Evolutionary conservation across 2,329 filamentous ascomycete genomes (phyloP).

Genomic region (Thelonectria blattea): DNA sequence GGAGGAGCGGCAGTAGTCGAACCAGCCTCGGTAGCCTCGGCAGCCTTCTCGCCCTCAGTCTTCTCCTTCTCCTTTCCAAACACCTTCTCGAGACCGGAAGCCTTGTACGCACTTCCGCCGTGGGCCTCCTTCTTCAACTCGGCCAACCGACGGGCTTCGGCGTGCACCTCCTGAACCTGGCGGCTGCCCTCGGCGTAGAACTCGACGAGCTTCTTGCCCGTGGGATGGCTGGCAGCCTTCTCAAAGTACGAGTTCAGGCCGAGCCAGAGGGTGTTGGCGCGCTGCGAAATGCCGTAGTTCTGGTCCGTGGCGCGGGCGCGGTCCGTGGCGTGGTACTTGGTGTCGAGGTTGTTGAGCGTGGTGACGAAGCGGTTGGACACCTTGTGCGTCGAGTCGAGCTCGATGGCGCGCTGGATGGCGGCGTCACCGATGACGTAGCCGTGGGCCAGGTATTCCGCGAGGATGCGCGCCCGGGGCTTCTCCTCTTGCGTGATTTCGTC

Average conservation of each 20-base stretch:
- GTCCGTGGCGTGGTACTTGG: slow-evolving; percentile 86
- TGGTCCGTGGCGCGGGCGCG: slow-evolving; percentile 84
- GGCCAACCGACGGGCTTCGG: slow-evolving; percentile 85
- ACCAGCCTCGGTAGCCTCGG: slow-evolving; percentile 21
- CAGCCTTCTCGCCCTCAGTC: slow-evolving; percentile 5
- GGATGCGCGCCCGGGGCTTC: slow-evolving; percentile 91
- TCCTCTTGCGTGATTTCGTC: slow-evolving; percentile 90
- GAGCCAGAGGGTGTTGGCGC: slow-evolving; percentile 67
- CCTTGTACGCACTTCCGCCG: slow-evolving; percentile 65
- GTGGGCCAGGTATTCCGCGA: slow-evolving; percentile 95
- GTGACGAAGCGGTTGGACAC: slow-evolving; percentile 80
- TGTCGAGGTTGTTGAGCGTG: slow-evolving; percentile 78
- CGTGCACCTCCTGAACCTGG: slow-evolving; percentile 93
- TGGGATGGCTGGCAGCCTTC: slow-evolving; percentile 85
- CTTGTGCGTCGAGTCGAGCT: slow-evolving; percentile 88
- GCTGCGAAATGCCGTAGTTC: slow-evolving; percentile 80
- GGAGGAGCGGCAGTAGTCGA: slow-evolving; percentile 28
- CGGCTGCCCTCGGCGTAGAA: slow-evolving; percentile 88
- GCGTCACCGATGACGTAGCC: slow-evolving; percentile 82
- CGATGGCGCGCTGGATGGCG: slow-evolving; percentile 82
- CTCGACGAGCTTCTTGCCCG: slow-evolving; percentile 82
- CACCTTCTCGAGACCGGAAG: slow-evolving; percentile 62
- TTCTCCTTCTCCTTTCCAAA: slow-evolving; percentile 60
- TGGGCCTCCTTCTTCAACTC: slow-evolving; percentile 78
- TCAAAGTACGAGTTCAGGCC: slow-evolving; percentile 91